A percentile compares a stretch with the other conserved stretches of the same genome.
phyloP scores from a whole-genome alignment of 768 basidiomycete species.

The Auriscalpium orientale region DNA sequence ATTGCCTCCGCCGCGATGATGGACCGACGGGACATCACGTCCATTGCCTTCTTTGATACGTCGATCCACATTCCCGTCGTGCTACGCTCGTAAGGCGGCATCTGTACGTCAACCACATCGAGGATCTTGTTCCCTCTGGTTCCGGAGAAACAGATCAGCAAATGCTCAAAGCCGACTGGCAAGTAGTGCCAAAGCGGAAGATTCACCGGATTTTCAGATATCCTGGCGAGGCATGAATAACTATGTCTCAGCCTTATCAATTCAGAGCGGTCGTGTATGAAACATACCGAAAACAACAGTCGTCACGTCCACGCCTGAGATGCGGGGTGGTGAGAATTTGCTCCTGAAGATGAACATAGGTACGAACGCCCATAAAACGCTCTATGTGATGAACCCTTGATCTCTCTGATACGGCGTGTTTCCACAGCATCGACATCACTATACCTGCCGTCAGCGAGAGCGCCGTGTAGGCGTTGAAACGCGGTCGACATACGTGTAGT shows the following conservation, averaged over 20 bases:
- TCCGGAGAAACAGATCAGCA: slow-evolving; percentile 1
- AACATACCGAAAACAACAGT: slow-evolving; percentile 71
- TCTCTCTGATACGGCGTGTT: slow-evolving; percentile 64
- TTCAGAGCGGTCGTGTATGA: background rate
- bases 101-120: slow-evolving; percentile 72
- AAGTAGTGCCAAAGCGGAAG: background rate
- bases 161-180: background rate
- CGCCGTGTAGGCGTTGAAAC: background rate
- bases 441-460: slow-evolving; percentile 6
- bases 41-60: slow-evolving; percentile 46
- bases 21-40: slow-evolving; percentile 42
- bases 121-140: slow-evolving; percentile 54
- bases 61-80: slow-evolving; percentile 79
- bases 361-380: slow-evolving; percentile 69
- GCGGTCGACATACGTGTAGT: slow-evolving; percentile 54
- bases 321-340: background rate
- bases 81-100: slow-evolving; percentile 67
- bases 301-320: slow-evolving; percentile 50
- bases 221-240: slow-evolving; percentile 32
- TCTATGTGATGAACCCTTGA: slow-evolving; percentile 45
- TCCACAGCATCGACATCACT: slow-evolving; percentile 75
- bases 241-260: background rate
- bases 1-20: slow-evolving; percentile 74
- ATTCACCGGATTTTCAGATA: slow-evolving; percentile 71
- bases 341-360: background rate